Percentiles rank a stretch among this genome's conserved stretches.
phyloP scores from a whole-genome alignment of 768 basidiomycete species.

The Pisolithus orientalis region DNA sequence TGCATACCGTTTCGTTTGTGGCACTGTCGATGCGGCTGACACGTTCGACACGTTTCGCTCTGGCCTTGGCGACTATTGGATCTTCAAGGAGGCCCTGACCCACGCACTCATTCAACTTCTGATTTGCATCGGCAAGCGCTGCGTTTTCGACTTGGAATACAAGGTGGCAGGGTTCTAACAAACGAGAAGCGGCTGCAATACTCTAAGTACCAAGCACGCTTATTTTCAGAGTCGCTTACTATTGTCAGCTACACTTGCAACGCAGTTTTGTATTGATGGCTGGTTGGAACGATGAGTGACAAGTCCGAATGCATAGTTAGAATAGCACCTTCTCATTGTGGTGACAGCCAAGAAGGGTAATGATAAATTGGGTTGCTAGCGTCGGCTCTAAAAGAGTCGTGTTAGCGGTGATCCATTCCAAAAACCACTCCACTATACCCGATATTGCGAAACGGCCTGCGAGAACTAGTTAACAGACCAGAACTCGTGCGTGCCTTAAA shows the following conservation, averaged over 20 bases:
- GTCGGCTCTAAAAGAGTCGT: slow-evolving; percentile 41
- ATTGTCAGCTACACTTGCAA: slow-evolving; percentile 7
- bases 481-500: background rate
- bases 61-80: slow-evolving; percentile 34
- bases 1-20: background rate
- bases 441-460: slow-evolving; percentile 63
- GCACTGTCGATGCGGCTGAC: slow-evolving; percentile 36
- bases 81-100: slow-evolving; percentile 26
- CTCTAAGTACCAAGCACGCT: slow-evolving; percentile 1
- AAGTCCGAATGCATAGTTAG: background rate
- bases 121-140: slow-evolving; percentile 33
- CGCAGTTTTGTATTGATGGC: slow-evolving; percentile 16
- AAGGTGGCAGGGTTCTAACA: slow-evolving; percentile 54
- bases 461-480: slow-evolving; percentile 7
- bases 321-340: slow-evolving; percentile 76
- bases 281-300: background rate
- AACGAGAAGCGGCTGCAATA: slow-evolving; percentile 46
- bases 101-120: slow-evolving; percentile 33
- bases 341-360: slow-evolving; percentile 66
- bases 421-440: slow-evolving; percentile 36
- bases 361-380: slow-evolving; percentile 51
- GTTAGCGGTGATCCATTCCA: slow-evolving; percentile 3
- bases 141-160: slow-evolving; percentile 47
- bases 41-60: slow-evolving; percentile 42
- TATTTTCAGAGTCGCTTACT: background rate